phyloP scores from a whole-genome alignment of 192 early-diverging fungal species.

The Podochytrium sp. region DNA sequence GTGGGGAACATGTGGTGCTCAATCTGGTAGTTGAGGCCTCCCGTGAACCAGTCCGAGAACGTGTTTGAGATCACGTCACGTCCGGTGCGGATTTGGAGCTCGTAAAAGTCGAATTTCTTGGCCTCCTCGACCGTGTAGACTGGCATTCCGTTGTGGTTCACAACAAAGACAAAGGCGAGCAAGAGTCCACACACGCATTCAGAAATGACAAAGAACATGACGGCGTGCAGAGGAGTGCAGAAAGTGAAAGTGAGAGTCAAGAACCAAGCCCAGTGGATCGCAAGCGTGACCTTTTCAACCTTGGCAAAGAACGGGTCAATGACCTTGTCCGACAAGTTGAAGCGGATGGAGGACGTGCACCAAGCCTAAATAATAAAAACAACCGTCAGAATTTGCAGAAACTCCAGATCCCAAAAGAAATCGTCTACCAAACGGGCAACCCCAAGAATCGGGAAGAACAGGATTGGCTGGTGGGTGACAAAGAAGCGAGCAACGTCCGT shows the following conservation, averaged over 20 bases:
- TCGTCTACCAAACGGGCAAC: conserved; percentile 60
- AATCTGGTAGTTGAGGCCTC: conserved; percentile 84
- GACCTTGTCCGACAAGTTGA: conserved; percentile 39
- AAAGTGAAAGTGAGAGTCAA: conserved; percentile 57
- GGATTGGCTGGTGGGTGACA: conserved; percentile 55
- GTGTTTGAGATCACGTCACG: conserved; percentile 66
- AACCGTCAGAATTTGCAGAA: background rate
- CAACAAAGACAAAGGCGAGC: conserved; percentile 74
- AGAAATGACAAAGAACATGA: conserved; percentile 64
- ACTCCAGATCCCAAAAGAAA: background rate
- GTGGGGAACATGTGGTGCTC: conserved; percentile 88
- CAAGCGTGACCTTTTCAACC: conserved; percentile 59
- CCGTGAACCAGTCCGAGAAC: conserved; percentile 81
- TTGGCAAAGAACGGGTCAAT: conserved; percentile 44
- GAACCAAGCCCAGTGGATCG: conserved; percentile 74
- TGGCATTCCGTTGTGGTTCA: conserved; percentile 90
- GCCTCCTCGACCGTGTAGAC: conserved; percentile 69
- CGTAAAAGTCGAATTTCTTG: conserved; percentile 73
- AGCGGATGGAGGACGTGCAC: conserved; percentile 68
- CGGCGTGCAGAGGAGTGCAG: conserved; percentile 35
- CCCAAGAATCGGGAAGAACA: conserved; percentile 74
- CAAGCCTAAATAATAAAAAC: conserved; percentile 51
- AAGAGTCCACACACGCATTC: conserved; percentile 74
- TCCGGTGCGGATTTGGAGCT: conserved; percentile 77
- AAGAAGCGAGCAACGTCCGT: conserved; percentile 64